phyloP scores from a whole-genome alignment of 306 rosid genomes.

The Prunus mongolica region DNA sequence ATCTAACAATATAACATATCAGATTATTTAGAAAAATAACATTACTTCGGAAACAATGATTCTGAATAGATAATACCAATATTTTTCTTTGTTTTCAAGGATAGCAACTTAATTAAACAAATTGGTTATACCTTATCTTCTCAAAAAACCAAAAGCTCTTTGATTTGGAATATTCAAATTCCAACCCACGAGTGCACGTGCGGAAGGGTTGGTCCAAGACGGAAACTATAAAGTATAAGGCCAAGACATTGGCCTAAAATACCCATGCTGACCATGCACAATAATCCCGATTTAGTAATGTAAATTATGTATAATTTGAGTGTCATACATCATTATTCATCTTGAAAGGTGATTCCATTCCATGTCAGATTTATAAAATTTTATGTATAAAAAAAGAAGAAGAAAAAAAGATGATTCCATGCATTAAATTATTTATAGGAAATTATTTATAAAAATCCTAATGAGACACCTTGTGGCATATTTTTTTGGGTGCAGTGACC shows the following conservation, averaged over 20 bases:
- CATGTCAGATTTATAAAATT: background rate
- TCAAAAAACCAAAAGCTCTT: constrained; percentile 1
- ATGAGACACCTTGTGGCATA: constrained; percentile 21
- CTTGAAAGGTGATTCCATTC: background rate
- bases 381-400: background rate
- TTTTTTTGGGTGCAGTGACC: constrained; percentile 5
- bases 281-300: constrained; percentile 14
- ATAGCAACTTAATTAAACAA: background rate
- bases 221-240: background rate
- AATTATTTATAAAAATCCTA: background rate
- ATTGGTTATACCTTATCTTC: background rate
- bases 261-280: constrained; percentile 6
- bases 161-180: constrained; percentile 31
- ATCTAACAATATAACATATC: background rate
- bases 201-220: constrained; percentile 9
- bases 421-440: background rate
- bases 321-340: background rate
- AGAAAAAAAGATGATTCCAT: background rate
- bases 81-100: background rate
- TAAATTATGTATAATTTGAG: background rate
- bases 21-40: background rate
- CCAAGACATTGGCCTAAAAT: constrained; percentile 17
- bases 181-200: constrained; percentile 26
- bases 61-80: background rate
- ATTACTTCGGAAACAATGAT: background rate